Evolutionary conservation across 1,139 yeast species (phyloP), one percentile per base, ranked within the genome.

Genomic region (Yueomyces sp.): DNA sequence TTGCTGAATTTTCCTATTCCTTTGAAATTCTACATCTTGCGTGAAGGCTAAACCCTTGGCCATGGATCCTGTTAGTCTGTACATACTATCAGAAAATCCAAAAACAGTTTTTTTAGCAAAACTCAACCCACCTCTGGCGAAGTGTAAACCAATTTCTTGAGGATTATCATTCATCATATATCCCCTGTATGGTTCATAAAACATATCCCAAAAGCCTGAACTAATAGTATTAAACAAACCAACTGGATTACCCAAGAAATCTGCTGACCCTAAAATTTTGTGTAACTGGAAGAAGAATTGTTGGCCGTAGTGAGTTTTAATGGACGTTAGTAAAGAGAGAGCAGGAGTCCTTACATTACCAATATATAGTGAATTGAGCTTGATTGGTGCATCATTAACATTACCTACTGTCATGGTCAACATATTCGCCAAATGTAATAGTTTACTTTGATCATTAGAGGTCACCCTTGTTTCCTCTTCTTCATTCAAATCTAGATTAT

Each of bases 181-280:
- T 0, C 99, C 99, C 57, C 87, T 93, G 56, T 91, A 93, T 1
- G 99, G 99, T 57, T 91, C 98, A 59, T 93, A 93, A 60, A 93
- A 93, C 36, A 91, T 82, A 62, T 93, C 99, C 73, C 87, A 75
- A 7, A 91, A 94, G 41, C 99, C 98, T 0, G 96, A 86, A 45
- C 95, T 81, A 46, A 93, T 68, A 51, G 89, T 87, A 57, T 86
- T 93, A 65, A 91, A 93, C 46, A 93, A 67, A 1, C 98, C 98
- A 34, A 93, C 97, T 0, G 99, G 99, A 52, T 93, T 91, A 31
- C 98, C 99, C 43, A 93, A 68, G 53, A 93, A 76, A 63, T 93
- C 98, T 0, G 98, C 98, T 25, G 96, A 86, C 0, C 99, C 99
- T 39, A 93, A 69, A 44, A 93, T 80, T 63, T 86, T 89, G 63